Evolutionary conservation across 2,329 filamentous ascomycete species (phyloP), one percentile per base, ranked within the genome.

Genomic region (Coleophoma crateriformis): DNA sequence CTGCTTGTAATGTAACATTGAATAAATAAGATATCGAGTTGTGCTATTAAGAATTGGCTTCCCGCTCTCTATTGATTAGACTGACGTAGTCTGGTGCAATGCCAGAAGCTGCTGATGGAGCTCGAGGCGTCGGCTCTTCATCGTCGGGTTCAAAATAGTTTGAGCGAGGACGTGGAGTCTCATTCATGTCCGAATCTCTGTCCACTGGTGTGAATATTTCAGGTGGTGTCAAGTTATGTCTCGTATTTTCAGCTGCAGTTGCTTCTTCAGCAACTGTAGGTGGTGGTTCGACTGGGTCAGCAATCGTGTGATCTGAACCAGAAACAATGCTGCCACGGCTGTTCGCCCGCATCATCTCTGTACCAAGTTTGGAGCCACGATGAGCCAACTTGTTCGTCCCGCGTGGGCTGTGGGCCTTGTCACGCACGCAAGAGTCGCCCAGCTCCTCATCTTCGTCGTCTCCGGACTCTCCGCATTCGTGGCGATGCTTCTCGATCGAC

Each of bases 311-410:
- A 45, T 64, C 62, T 20, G 60, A 61, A 7, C 51, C 57, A 13
- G 62, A 65, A 6, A 67, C 61, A 34, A 88, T 80, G 62, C 91
- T 96, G 45, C 95, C 92, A 60, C 92, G 87, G 63, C 90, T 96
- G 66, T 96, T 95, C 17, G 92, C 95, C 44, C 92, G 84, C 89
- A 96, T 92, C 92, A 97, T 96, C 67, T 97, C 92, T 45, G 90
- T 94, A 2, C 90, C 90, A 2, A 97, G 79, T 67, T 96, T 96
- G 0, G 90, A 96, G 48, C 86, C 88, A 12, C 87, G 85, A 20
- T 88, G 76, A 35, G 76, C 74, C 14, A 72, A 69, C 56, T 83
- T 82, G 51, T 57, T 45, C 71, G 72, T 66, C 67, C 86, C 68
- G 70, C 73, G 52, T 68, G 69, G 53, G 71, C 74, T 51, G 12